Percentiles rank a stretch among this genome's conserved stretches.
Evolutionary conservation across 768 basidiomycete genomes (phyloP).

Genomic region (Sistotremastrum niveocremeum): DNA sequence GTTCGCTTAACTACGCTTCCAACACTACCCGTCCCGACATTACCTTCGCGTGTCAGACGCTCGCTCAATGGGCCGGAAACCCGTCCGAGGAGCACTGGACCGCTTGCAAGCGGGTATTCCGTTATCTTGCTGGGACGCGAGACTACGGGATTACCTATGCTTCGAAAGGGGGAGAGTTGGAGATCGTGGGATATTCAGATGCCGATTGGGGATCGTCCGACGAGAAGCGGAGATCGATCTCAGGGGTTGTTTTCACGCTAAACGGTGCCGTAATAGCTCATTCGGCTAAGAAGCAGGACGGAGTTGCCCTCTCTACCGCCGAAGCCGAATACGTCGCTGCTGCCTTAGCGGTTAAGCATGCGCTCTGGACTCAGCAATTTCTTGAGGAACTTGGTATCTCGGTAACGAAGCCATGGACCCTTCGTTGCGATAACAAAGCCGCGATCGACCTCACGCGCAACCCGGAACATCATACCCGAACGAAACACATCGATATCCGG

Average conservation of each 20-base stretch:
- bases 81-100: slow-evolving; percentile 1
- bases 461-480: slow-evolving; percentile 12
- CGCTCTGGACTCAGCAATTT: slow-evolving; percentile 11
- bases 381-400: slow-evolving; percentile 4
- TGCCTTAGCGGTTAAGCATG: slow-evolving; percentile 8
- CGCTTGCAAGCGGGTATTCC: not conserved
- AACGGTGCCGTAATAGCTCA: slow-evolving; percentile 19
- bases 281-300: slow-evolving; percentile 19
- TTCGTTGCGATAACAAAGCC: slow-evolving; percentile 10
- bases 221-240: slow-evolving; percentile 6
- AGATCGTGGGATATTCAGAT: slow-evolving; percentile 5
- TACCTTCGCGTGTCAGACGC: slow-evolving; percentile 4
- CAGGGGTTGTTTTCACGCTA: slow-evolving; percentile 15
- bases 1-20: slow-evolving; percentile 17
- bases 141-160: slow-evolving; percentile 4
- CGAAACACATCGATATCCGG: slow-evolving; percentile 7
- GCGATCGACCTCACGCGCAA: slow-evolving; percentile 14
- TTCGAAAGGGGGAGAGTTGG: too few species aligned
- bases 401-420: not conserved
- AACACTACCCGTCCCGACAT: slow-evolving; percentile 13
- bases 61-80: slow-evolving; percentile 4
- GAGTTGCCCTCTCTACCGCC: slow-evolving; percentile 19
- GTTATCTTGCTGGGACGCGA: slow-evolving; percentile 1
- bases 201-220: slow-evolving; percentile 10
- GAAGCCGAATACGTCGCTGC: slow-evolving; percentile 24